These are phyloP conservation scores for Phylloporus gajari DNA, from an alignment of 1,284 basidiomycete species.

Conservation along the genomic window DNA sequence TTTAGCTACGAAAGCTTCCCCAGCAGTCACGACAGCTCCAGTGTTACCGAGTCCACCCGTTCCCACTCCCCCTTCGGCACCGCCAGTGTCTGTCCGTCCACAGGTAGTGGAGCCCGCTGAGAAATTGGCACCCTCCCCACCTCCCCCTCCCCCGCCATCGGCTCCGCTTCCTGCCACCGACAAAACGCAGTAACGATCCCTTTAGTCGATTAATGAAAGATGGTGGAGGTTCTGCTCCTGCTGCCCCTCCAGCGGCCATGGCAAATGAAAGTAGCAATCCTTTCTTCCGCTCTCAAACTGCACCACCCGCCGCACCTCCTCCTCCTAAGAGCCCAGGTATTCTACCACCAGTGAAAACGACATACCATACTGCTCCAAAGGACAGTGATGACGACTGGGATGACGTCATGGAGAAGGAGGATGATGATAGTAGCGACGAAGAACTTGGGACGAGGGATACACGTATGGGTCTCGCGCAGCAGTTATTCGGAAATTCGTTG, in stretches of 20 bases:
- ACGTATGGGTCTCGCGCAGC: constrained; percentile 79
- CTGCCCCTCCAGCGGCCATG: constrained; percentile 41
- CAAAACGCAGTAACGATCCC: constrained; percentile 68
- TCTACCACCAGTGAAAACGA: constrained; percentile 61
- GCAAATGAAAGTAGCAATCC: constrained; percentile 59
- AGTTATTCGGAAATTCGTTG: constrained; percentile 79
- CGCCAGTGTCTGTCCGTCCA: constrained; percentile 45
- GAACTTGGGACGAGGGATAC: constrained; percentile 75
- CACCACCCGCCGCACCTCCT: constrained; percentile 47
- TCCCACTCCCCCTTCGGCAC: constrained; percentile 28
- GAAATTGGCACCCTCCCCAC: constrained; percentile 32
- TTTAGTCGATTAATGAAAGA: constrained; percentile 74
- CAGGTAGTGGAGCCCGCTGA: constrained; percentile 41
- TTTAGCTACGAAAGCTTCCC: constrained; percentile 54
- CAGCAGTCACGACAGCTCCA: constrained; percentile 23
- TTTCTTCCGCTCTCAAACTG: constrained; percentile 63
- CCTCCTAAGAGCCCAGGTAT: constrained; percentile 52
- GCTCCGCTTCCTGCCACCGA: constrained; percentile 43
- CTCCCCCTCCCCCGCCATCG: constrained; percentile 50
- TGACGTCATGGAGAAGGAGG: constrained; percentile 78
- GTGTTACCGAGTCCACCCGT: constrained; percentile 25
- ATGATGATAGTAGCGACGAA: constrained; percentile 82
- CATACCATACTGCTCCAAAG: constrained; percentile 71
- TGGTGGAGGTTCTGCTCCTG: constrained; percentile 45
- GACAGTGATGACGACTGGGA: constrained; percentile 87